phyloP scores from a whole-genome alignment of 371 early-diverging fungal species.

The Syncephalis plumigaleata region DNA sequence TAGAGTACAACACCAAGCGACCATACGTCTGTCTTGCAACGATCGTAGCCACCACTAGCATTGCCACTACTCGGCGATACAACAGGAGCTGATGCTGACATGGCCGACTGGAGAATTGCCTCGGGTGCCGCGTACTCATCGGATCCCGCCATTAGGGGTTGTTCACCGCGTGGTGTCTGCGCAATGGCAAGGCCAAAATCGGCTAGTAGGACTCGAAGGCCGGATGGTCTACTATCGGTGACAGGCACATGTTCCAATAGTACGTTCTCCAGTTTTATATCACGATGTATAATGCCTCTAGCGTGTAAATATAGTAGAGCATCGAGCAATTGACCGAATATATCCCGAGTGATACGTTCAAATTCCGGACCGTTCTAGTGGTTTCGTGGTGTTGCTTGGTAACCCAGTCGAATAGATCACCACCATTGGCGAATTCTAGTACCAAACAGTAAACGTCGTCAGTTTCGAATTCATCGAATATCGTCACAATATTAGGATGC shows the following conservation, averaged over 20 bases:
- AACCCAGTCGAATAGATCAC: constrained; percentile 30
- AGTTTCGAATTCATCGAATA: constrained; percentile 39
- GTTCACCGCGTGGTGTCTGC: background rate
- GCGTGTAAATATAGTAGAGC: constrained; percentile 67
- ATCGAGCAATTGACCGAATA: background rate
- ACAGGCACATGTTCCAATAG: constrained; percentile 18
- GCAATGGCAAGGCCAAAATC: constrained; percentile 71
- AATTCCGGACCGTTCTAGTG: background rate
- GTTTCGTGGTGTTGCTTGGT: constrained; percentile 4
- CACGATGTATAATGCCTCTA: constrained; percentile 68
- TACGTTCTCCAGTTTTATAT: constrained; percentile 89
- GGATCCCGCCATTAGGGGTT: constrained; percentile 13
- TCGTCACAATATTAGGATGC: constrained; percentile 32
- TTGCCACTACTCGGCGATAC: constrained; percentile 42
- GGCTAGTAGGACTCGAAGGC: constrained; percentile 37
- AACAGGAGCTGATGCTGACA: constrained; percentile 54
- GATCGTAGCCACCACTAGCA: constrained; percentile 18
- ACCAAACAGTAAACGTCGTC: constrained; percentile 24
- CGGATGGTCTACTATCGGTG: constrained; percentile 9
- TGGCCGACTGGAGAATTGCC: constrained; percentile 10
- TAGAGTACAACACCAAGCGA: constrained; percentile 62
- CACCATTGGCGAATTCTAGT: constrained; percentile 25
- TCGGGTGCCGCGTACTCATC: constrained; percentile 56
- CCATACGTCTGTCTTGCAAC: constrained; percentile 50
- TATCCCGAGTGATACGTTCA: background rate